Evolutionary conservation across 257 asterid species (phyloP), one percentile per base, ranked within the genome.

Genomic region (Jasminum sambac): DNA sequence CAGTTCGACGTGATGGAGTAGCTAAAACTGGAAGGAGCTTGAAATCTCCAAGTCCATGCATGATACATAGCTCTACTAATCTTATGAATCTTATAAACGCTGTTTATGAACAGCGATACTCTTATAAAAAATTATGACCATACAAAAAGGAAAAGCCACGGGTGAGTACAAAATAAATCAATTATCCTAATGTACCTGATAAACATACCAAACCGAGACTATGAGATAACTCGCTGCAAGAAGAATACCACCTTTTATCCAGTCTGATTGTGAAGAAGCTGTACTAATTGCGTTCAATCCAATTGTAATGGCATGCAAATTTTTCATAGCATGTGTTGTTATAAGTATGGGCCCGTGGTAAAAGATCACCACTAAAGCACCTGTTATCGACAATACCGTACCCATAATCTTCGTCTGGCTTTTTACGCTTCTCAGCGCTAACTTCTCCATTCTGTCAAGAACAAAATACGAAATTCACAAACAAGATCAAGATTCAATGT

Each of bases 341-440:
- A 79, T 74, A 3, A 85, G 64, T 5, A 70, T 26, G 0, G 85
- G 85, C 23, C 91, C 91, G 12, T 64, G 41, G 63, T 81, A 86
- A 14, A 86, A 82, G 34, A 84, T 85, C 65, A 84, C 85, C 7
- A 83, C 77, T 0, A 86, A 66, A 23, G 91, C 91, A 16, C 91
- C 88, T 2, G 70, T 17, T 50, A 86, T 78, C 1, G 88, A 74
- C 19, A 81, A 63, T 21, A 79, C 1, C 0, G 87, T 78, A 12
- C 91, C 91, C 0, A 78, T 10, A 16, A 83, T 26, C 67, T 83
- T 83, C 57, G 85, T 84, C 71, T 64, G 82, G 38, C 78, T 81
- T 34, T 72, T 69, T 37, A 42, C 9, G 40, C 82, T 83, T 39
- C 48, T 70, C 38, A 86, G 2, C 1, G 40, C 73, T 24, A 86